Evolutionary conservation across 2,329 filamentous ascomycete species (phyloP).

Genomic region (Uncinocarpus reesii): DNA sequence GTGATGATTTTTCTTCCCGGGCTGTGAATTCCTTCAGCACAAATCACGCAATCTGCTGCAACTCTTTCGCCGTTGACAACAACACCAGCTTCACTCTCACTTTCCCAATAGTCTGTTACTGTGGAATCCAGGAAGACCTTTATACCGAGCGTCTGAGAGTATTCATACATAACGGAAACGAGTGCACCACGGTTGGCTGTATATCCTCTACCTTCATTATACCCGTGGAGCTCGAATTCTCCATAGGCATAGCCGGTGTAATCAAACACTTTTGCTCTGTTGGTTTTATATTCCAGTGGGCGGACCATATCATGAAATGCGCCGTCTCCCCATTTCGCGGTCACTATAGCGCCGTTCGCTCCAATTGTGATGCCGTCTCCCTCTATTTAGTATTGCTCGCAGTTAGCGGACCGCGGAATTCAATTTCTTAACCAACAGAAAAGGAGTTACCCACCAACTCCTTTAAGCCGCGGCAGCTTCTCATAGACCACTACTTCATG

Average conservation of each 20-base stretch:
- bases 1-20: slow-evolving; percentile 1
- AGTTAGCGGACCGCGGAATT: too few species aligned
- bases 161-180: slow-evolving; percentile 7
- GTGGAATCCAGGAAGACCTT: slow-evolving; percentile 1
- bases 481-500: slow-evolving; percentile 13
- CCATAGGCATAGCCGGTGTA: neutral
- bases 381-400: neutral
- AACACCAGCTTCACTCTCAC: slow-evolving; percentile 7
- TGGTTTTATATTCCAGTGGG: neutral
- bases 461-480: slow-evolving; percentile 9
- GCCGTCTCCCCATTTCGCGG: slow-evolving; percentile 13
- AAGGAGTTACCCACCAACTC: slow-evolving; percentile 4
- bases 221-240: slow-evolving; percentile 5
- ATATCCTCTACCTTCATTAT: slow-evolving; percentile 10
- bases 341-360: slow-evolving; percentile 10
- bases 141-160: slow-evolving; percentile 6
- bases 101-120: slow-evolving; percentile 14
- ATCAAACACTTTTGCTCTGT: slow-evolving; percentile 3
- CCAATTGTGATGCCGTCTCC: slow-evolving; percentile 15
- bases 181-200: slow-evolving; percentile 8
- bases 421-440: too few species aligned
- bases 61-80: slow-evolving; percentile 12
- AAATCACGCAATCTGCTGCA: slow-evolving; percentile 11
- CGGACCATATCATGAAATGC: slow-evolving; percentile 6
- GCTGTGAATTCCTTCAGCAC: slow-evolving; percentile 10